These are phyloP conservation scores for Paramecium tetraurelia DNA, from an alignment of 73 alveolate genomes.

Conservation along the genomic window DNA sequence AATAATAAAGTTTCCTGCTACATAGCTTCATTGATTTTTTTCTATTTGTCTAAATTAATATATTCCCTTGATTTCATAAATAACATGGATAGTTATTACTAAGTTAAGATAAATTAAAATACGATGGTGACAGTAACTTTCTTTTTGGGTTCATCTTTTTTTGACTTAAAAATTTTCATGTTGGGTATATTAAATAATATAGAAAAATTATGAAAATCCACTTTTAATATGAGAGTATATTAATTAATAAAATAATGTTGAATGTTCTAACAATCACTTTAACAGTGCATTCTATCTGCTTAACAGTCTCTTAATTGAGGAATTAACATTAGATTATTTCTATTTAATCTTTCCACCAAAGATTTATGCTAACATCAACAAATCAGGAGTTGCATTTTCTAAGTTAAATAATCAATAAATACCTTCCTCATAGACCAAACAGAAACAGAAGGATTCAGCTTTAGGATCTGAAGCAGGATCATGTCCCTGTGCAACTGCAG, in stretches of 20 bases:
- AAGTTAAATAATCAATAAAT: neutral
- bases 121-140: neutral
- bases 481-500: neutral
- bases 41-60: neutral
- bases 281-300: neutral
- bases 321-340: neutral
- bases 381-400: slow-evolving; percentile 42
- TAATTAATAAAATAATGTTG: neutral
- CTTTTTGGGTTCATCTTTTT: slow-evolving; percentile 8
- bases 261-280: neutral
- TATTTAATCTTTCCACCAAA: neutral
- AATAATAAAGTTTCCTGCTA: neutral
- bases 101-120: neutral
- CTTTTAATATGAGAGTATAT: neutral
- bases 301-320: neutral
- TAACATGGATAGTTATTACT: neutral
- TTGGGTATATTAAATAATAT: neutral
- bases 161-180: neutral
- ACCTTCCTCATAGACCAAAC: slow-evolving; percentile 45
- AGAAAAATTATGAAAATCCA: neutral
- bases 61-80: neutral
- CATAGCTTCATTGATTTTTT: neutral
- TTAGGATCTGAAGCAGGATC: slow-evolving; percentile 31
- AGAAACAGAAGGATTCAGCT: slow-evolving; percentile 42
- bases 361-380: slow-evolving; percentile 27